Conservation (phyloP, 1,284 basidiomycete species). For the Sanguinoderma infundibulare region DNA sequence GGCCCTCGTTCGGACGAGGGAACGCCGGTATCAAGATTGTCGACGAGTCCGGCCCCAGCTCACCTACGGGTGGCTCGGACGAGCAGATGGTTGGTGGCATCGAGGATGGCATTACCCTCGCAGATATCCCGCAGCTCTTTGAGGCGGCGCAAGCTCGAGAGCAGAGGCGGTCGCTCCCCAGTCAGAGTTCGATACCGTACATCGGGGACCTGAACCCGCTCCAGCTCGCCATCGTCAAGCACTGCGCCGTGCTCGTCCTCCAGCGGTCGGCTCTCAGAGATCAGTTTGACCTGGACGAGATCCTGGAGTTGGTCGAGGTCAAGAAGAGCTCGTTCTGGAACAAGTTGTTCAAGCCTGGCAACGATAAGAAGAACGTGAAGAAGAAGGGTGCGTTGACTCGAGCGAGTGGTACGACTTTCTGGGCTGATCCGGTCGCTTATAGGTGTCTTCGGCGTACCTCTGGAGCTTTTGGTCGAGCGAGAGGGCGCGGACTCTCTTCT, state of each 20-base stretch:
- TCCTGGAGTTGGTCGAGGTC: slow-evolving; percentile 90
- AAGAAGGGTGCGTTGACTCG: slow-evolving; percentile 75
- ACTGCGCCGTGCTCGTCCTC: slow-evolving; percentile 86
- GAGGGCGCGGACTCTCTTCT: slow-evolving; percentile 94
- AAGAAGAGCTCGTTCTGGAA: slow-evolving; percentile 98
- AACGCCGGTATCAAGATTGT: slow-evolving; percentile 92
- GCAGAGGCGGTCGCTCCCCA: slow-evolving; percentile 78
- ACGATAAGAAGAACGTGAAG: slow-evolving; percentile 87
- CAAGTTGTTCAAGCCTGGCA: slow-evolving; percentile 91
- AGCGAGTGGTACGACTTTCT: neutral
- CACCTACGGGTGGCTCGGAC: slow-evolving; percentile 53
- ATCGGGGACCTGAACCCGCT: slow-evolving; percentile 86
- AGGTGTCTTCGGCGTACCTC: slow-evolving; percentile 91
- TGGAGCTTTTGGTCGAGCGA: slow-evolving; percentile 94
- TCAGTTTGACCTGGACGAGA: slow-evolving; percentile 88
- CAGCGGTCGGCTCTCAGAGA: slow-evolving; percentile 81
- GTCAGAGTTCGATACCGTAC: slow-evolving; percentile 76
- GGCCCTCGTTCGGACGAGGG: slow-evolving; percentile 79
- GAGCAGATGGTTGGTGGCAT: slow-evolving; percentile 35
- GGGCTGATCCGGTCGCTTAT: neutral
- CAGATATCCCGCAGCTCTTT: slow-evolving; percentile 95
- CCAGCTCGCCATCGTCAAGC: slow-evolving; percentile 91
- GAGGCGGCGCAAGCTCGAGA: slow-evolving; percentile 91
- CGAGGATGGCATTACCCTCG: slow-evolving; percentile 91
- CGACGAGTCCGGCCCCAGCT: slow-evolving; percentile 78